Base-by-base conservation (phyloP, 495 filamentous ascomycete genomes). In the Alectoria sarmentosa region DNA sequence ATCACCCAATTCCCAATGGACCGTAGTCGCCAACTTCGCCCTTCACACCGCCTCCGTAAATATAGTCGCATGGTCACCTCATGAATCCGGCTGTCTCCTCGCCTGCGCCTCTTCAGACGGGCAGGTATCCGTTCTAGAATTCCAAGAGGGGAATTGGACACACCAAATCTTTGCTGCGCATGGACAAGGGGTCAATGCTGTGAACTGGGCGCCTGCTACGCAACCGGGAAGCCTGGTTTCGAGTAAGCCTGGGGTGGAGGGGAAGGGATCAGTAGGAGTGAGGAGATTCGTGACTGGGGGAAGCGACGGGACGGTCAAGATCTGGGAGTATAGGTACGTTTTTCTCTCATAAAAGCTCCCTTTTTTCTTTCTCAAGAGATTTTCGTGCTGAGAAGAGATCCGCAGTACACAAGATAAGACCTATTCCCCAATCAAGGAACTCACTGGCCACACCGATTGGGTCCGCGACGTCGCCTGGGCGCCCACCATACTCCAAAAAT, bases 401-500 rank as follows among this genome's bases (percentile, higher is more conserved):
- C 68, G 41, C 61, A 84, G 83, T 68, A 64, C 77, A 36, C 82
- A 88, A 64, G 72, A 76, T 39, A 79, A 80, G 60, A 77, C 75
- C 36, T 90, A 88, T 72, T 77, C 67, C 69, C 73, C 76, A 72
- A 83, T 83, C 69, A 81, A 87, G 61, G 72, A 77, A 8, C 70
- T 82, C 57, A 74, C 80, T 65, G 94, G 94, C 68, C 94, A 99
- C 75, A 87, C 86, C 0, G 94, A 98, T 79, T 99, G 94, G 94
- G 94, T 99, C 58, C 89, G 94, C 57, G 95, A 99, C 73, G 94
- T 99, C 11, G 90, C 93, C 19, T 98, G 95, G 95, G 89, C 88
- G 55, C 94, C 94, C 10, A 95, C 90, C 62, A 89, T 98, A 55
- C 81, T 98, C 65, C 88, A 89, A 72, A 98, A 96, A 82, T 87